A percentile compares a stretch with the other conserved stretches of the same genome.
These are phyloP conservation scores for Podospora tetraspora DNA, from an alignment of 495 filamentous ascomycete genomes.

Conservation along the genomic window DNA sequence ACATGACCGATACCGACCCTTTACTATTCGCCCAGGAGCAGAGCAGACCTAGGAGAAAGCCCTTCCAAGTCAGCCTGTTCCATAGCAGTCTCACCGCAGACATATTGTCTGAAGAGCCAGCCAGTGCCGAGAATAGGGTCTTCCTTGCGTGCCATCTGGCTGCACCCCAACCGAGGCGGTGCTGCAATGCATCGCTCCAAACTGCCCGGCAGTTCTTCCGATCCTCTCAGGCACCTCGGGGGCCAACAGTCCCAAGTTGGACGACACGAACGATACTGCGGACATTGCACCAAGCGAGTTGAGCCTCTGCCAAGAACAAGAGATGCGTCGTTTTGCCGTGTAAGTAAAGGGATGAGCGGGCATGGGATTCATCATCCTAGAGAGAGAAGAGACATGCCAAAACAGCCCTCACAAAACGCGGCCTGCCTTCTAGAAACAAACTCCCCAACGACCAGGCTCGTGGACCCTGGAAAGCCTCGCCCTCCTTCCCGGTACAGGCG, in stretches of 20 bases:
- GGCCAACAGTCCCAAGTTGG: neutral
- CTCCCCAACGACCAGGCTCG: neutral
- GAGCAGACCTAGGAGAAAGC: neutral
- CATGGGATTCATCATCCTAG: neutral
- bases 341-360: too few species aligned
- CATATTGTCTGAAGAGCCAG: neutral
- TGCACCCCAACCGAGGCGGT: neutral
- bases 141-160: neutral
- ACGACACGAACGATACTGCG: neutral
- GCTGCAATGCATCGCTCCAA: neutral
- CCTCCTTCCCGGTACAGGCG: neutral
- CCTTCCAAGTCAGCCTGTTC: neutral
- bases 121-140: neutral
- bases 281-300: too few species aligned
- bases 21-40: too few species aligned
- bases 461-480: neutral
- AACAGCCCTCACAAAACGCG: neutral
- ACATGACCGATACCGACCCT: too few species aligned
- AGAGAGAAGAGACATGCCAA: neutral
- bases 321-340: too few species aligned
- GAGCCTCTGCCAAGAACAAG: neutral
- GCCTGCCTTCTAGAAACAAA: neutral
- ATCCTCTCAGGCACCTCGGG: neutral
- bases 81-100: neutral
- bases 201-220: neutral